Percentiles rank a stretch among this genome's conserved stretches.
Evolutionary conservation across 441 rosid species (phyloP).

Genomic region (Dalechampia spathulata): DNA sequence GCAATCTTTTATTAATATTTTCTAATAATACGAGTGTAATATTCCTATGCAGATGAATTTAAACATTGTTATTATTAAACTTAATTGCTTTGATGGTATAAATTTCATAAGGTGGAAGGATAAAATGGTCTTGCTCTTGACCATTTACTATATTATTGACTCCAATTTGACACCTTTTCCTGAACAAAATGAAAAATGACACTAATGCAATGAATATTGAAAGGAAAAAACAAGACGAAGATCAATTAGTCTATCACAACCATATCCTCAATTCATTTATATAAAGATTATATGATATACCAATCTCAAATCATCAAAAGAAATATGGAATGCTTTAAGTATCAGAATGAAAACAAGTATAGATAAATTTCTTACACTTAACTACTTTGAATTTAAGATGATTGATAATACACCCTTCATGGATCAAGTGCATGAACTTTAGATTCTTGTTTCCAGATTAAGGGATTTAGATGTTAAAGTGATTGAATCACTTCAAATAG

Average conservation of each 20-base stretch:
- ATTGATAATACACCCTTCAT: not conserved
- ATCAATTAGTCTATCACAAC: not conserved
- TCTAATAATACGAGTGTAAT: no score
- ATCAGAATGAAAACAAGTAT: not conserved
- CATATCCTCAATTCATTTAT: not conserved
- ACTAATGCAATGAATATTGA: fast-evolving
- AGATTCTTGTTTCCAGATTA: slow-evolving; percentile 16
- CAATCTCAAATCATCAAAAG: not conserved
- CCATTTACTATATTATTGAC: not conserved
- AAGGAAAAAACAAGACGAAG: not conserved
- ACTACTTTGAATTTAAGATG: not conserved
- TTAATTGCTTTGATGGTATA: not conserved
- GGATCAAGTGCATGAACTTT: not conserved
- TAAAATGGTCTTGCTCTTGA: not conserved
- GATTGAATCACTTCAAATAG: not conserved
- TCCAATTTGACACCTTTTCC: not conserved
- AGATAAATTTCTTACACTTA: not conserved
- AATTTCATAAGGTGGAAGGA: not conserved
- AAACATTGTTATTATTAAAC: not conserved
- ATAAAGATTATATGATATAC: not conserved
- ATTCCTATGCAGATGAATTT: no score
- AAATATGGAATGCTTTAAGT: not conserved
- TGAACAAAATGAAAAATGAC: not conserved
- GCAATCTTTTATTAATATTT: no score
- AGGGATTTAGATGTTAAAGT: not conserved